Conservation (phyloP, 257 asterid species). For the Perilla frutescens region DNA sequence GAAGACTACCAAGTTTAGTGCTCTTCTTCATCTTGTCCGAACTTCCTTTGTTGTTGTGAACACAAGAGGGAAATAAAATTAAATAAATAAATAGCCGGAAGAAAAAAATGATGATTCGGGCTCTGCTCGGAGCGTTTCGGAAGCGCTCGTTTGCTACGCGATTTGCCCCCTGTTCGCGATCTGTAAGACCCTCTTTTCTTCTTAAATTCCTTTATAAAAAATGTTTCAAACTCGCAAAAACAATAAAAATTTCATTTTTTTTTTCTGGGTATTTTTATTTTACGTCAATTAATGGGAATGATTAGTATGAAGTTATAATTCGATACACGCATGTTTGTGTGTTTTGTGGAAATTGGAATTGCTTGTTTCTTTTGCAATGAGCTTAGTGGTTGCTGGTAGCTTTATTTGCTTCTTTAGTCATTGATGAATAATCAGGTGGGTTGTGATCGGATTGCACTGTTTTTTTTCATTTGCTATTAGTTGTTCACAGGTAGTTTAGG, state of each 20-base stretch:
- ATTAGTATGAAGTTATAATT: not conserved
- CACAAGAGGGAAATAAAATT: no score
- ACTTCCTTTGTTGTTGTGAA: not conserved
- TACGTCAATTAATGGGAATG: not conserved
- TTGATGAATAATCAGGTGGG: not conserved
- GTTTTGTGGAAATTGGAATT: not conserved
- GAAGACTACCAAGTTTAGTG: not conserved
- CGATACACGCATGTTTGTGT: not conserved
- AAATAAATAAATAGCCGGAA: not conserved
- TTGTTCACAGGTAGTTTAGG: constrained; percentile 13
- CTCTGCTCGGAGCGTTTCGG: constrained; percentile 58
- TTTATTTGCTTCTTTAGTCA: not conserved
- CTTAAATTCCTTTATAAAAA: not conserved
- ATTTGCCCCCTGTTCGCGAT: constrained; percentile 45
- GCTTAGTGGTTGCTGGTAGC: not conserved
- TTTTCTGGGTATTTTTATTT: not conserved
- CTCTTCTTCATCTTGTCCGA: not conserved
- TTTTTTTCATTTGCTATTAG: not conserved
- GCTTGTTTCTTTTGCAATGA: constrained; percentile 1
- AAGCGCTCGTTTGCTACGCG: constrained; percentile 43
- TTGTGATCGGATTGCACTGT: constrained; percentile 11
- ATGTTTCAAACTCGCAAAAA: not conserved
- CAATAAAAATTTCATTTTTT: not conserved
- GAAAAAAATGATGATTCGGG: constrained; percentile 54
- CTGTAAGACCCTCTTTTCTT: constrained; percentile 45